Conservation (phyloP, 768 basidiomycete genomes). For the Pilatotrama ljubarskyi region DNA sequence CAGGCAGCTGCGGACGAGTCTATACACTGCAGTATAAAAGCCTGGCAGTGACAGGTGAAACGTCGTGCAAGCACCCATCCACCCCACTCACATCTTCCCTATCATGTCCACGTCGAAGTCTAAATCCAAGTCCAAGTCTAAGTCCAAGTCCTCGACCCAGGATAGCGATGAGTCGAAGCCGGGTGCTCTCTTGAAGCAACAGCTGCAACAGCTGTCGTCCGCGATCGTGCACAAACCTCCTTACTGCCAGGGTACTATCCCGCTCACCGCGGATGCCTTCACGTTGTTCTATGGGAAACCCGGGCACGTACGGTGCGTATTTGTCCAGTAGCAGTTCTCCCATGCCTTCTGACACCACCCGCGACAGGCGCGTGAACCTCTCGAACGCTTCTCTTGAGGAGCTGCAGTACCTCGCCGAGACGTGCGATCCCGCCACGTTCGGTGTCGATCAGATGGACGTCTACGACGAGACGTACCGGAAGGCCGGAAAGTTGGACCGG, state of each 20-base stretch:
- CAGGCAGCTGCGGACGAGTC: too few species aligned
- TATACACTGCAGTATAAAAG: too few species aligned
- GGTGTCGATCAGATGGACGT: slow-evolving; percentile 40
- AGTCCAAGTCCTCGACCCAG: background rate
- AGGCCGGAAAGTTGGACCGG: slow-evolving; percentile 44
- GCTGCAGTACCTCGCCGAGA: slow-evolving; percentile 31
- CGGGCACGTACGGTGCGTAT: background rate
- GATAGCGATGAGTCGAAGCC: too few species aligned
- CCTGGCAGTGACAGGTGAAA: too few species aligned
- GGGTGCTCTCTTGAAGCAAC: background rate
- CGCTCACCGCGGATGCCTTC: slow-evolving; percentile 7
- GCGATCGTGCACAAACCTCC: slow-evolving; percentile 17
- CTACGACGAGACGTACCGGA: slow-evolving; percentile 45
- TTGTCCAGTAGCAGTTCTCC: too few species aligned
- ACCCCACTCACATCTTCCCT: background rate
- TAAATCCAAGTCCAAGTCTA: background rate
- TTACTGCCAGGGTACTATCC: slow-evolving; percentile 16
- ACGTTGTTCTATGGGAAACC: slow-evolving; percentile 13
- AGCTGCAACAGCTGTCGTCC: slow-evolving; percentile 1
- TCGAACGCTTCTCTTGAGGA: slow-evolving; percentile 7
- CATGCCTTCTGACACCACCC: background rate
- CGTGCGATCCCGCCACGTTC: slow-evolving; percentile 45
- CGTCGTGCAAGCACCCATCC: background rate
- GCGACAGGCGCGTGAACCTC: slow-evolving; percentile 14
- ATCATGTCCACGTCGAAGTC: too few species aligned